Conservation (phyloP, 2,329 filamentous ascomycete species). For the Aureobasidium sp. region DNA sequence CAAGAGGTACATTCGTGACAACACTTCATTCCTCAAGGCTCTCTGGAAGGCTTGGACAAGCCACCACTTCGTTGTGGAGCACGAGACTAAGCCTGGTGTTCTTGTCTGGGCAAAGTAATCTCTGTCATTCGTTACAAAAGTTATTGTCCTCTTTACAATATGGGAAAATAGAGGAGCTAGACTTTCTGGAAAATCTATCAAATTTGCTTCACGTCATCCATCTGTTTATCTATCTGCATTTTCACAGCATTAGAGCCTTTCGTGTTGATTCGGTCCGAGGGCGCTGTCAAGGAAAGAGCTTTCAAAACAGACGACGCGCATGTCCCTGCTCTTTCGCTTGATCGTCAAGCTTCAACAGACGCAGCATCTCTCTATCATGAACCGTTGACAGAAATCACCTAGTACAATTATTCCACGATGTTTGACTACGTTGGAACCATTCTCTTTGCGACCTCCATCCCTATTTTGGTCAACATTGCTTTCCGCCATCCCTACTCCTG, state of each 20-base stretch:
- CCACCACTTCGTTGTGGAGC: slow-evolving; percentile 72
- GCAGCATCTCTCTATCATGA: not conserved
- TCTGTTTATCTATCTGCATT: too few species aligned
- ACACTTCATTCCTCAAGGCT: slow-evolving; percentile 60
- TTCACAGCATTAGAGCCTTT: too few species aligned
- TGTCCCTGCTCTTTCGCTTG: not conserved
- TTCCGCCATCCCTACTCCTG: not conserved
- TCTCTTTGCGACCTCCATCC: not conserved
- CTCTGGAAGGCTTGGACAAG: slow-evolving; percentile 70
- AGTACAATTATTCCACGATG: not conserved
- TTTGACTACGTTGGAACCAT: not conserved
- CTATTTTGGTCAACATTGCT: slow-evolving; percentile 3
- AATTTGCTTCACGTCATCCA: not conserved
- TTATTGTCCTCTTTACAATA: not conserved
- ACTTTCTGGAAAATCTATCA: not conserved
- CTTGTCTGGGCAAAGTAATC: slow-evolving; percentile 6
- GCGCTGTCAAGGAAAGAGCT: not conserved
- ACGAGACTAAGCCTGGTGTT: slow-evolving; percentile 9
- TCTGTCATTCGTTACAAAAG: not conserved
- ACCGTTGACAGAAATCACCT: not conserved
- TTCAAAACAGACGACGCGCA: not conserved
- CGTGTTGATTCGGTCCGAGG: too few species aligned
- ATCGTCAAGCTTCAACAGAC: not conserved
- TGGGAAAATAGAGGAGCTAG: not conserved
- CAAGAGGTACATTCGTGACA: slow-evolving; percentile 38